Conservation (phyloP, 495 filamentous ascomycete genomes). For the Tuber brumale region DNA sequence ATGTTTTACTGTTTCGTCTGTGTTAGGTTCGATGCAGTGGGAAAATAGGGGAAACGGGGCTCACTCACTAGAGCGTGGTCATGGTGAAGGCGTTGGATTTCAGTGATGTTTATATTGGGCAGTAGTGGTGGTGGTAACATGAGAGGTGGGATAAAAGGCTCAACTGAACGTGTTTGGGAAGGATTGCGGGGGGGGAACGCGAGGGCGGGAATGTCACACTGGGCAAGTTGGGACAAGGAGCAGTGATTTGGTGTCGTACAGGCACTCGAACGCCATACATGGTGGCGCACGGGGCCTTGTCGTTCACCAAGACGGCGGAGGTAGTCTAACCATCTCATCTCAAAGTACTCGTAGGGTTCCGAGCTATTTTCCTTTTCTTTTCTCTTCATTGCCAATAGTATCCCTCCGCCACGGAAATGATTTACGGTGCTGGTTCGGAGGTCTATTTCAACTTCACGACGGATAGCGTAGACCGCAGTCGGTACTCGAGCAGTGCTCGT, state of each 20-base stretch:
- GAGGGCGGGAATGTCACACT: neutral
- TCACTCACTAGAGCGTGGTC: conserved; percentile 34
- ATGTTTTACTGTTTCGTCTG: conserved; percentile 24
- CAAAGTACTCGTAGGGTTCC: neutral
- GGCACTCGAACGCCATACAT: neutral
- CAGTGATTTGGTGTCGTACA: neutral
- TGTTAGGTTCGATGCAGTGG: conserved; percentile 8
- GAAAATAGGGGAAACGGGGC: neutral
- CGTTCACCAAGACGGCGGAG: neutral
- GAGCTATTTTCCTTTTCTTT: neutral
- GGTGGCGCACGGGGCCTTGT: neutral
- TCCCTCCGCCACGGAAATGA: neutral
- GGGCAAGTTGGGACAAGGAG: neutral
- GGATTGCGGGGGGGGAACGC: neutral
- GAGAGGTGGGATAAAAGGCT: neutral
- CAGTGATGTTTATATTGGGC: neutral
- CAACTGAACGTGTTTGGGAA: neutral
- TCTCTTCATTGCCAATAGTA: neutral
- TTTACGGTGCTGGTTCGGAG: neutral
- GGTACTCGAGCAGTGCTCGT: too few species aligned
- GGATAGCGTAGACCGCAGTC: too few species aligned
- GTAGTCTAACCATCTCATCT: neutral
- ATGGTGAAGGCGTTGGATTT: conserved; percentile 21
- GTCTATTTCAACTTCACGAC: too few species aligned
- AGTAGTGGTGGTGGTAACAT: neutral